Evolutionary conservation across 768 basidiomycete species (phyloP), one percentile per base, ranked within the genome.

Genomic region (Lactifluus piperatus): DNA sequence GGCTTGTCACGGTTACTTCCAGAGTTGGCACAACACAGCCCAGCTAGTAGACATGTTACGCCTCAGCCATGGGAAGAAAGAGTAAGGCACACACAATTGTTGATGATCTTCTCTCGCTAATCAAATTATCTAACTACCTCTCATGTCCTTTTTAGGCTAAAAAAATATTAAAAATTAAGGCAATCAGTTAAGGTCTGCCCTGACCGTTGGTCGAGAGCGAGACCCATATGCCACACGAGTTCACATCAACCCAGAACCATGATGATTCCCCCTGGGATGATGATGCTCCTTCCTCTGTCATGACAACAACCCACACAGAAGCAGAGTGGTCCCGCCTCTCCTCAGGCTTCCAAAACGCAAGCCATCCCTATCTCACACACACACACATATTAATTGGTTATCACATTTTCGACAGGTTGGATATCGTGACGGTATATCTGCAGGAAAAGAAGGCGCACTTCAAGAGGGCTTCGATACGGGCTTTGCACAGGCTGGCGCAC

Each of bases 351-450:
- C 85, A 82, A 20, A 88, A 85, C 66, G 88, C 88, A 71, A 49
- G 77, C 58, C 0, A n/a, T 0, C 5, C n/a, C 9, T 37, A 4
- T 10, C 4, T 34, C 11, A n/a, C n/a, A n/a, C n/a, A n/a, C n/a
- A n/a, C n/a, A n/a, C n/a, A n/a, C n/a, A n/a, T 18, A 14, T 22
- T 16, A 37, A 36, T 48, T 16, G 3, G 36, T 11, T 37, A 53
- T 50, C 7, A 47, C 51, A 49, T 14, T n/a, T n/a, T n/a, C n/a
- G 20, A 41, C 65, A 97, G 95, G 83, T 83, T 16, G 95, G 95
- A 2, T 97, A 97, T 68, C 83, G 95, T n/a, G 94, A 97, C 73
- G 95, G 95, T 6, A 95, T 98, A 66, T 88, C 85, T 0, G 84
- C 86, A 4, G 95, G 95, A 3, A 98, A 97, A 70, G 88, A 94